These are phyloP conservation scores for Aspergillus candidus DNA, from an alignment of 2,329 filamentous ascomycete genomes.

Conservation along the genomic window DNA sequence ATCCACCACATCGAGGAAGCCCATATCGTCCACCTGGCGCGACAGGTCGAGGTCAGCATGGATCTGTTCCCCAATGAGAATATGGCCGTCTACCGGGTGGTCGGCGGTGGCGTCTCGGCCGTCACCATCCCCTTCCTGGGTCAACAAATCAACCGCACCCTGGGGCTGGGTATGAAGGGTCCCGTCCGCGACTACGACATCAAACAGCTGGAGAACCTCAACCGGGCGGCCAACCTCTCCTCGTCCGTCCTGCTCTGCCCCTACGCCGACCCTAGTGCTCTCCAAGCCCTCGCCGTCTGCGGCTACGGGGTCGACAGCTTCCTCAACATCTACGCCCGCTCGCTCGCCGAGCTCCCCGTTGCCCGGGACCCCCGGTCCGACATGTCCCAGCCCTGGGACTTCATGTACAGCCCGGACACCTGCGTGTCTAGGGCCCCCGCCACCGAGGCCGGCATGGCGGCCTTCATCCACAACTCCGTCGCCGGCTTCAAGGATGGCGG, in stretches of 20 bases:
- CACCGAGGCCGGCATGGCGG: constrained; percentile 4
- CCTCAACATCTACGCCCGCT: constrained; percentile 11
- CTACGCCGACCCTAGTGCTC: constrained; percentile 9
- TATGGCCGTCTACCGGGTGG: constrained; percentile 4
- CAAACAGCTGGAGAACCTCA: constrained; percentile 3
- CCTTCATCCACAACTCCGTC: constrained; percentile 13
- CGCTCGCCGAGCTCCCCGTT: constrained; percentile 4
- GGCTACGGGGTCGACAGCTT: constrained; percentile 8
- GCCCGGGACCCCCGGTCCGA: constrained; percentile 2
- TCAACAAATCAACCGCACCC: constrained; percentile 12
- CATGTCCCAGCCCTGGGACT: not conserved
- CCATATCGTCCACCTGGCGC: constrained; percentile 8
- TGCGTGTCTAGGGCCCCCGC: constrained; percentile 5
- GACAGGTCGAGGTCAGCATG: constrained; percentile 10
- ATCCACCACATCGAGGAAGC: constrained; percentile 12
- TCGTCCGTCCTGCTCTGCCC: constrained; percentile 9
- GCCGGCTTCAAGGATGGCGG: constrained; percentile 12
- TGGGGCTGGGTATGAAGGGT: constrained; percentile 14
- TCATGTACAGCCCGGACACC: constrained; percentile 5
- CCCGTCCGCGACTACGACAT: constrained; percentile 10
- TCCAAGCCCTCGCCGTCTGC: constrained; percentile 8
- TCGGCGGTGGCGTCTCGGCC: constrained; percentile 7
- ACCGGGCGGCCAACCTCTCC: constrained; percentile 1
- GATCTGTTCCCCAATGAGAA: constrained; percentile 8
- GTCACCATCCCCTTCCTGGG: constrained; percentile 9